Evolutionary conservation across 169 alveolate genomes (phyloP), one percentile per base, ranked within the genome.

Genomic region (Plasmodium cynomolgi): DNA sequence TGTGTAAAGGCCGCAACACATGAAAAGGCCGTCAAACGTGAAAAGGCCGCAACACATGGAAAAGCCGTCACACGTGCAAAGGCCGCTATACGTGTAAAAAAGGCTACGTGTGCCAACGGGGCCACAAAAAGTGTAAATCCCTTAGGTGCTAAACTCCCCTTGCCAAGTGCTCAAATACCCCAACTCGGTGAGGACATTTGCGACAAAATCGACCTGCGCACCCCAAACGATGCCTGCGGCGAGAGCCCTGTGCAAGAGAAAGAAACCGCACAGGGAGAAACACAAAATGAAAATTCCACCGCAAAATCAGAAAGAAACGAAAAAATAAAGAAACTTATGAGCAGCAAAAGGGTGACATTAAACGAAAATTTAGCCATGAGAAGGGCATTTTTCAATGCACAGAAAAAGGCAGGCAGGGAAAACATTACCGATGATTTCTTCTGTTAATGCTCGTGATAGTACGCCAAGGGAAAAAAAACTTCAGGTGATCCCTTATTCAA

Each of bases 311-410:
- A 75, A 50, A 72, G 37, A 37, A 41, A 54, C 15, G 94, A 88
- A 90, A 90, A 62, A 58, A 73, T 90, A 41, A 80, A 90, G 72
- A 90, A 90, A 90, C 71, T 80, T 90, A 80, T 80, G 83, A 54
- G 75, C 47, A 62, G 80, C 3, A 90, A 90, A 90, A 79, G 88
- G 47, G 94, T 90, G 34, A 90, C 94, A 62, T 44, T 90, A 37
- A 90, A 79, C 83, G 91, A 80, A 58, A 68, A 50, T 79, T 90
- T 90, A 33, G 94, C 94, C 37, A 80, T 39, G 47, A 90, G 44
- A 80, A 79, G 94, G 68, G 91, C 88, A 80, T 20, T 79, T 58
- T 79, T 68, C 31, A 90, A 90, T 90, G 79, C 88, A 23, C 79
- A 37, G 31, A 71, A 90, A 90, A 81, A 37, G 37, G 37, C 31